Evolutionary conservation across 2,329 filamentous ascomycete genomes (phyloP).

Genomic region (Thielaviopsis musarum): DNA sequence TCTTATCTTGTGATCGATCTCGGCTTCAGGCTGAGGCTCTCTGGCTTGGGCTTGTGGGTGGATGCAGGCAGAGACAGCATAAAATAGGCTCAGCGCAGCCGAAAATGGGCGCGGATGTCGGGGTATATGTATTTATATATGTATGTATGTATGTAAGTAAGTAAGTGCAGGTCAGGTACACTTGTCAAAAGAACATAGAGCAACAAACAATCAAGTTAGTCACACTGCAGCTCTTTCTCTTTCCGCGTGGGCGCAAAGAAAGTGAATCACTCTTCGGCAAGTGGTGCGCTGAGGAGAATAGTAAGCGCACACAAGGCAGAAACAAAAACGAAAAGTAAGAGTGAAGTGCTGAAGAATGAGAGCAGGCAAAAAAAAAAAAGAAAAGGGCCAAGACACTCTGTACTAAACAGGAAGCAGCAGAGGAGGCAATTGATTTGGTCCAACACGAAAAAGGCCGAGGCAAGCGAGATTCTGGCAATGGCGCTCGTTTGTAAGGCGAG

Average conservation of each 20-base stretch:
- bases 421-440: not conserved
- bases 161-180: not conserved
- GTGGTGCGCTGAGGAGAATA: not conserved
- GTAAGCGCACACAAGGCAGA: not conserved
- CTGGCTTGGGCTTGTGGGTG: not conserved
- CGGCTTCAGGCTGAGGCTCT: not conserved
- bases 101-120: not conserved
- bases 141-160: not conserved
- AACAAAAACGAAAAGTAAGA: not conserved
- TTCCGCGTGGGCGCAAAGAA: not conserved
- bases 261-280: constrained; percentile 7
- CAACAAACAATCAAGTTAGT: not conserved
- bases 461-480: constrained; percentile 1
- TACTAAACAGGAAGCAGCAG: not conserved
- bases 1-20: not conserved
- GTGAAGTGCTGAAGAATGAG: not conserved
- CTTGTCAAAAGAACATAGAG: not conserved
- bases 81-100: not conserved
- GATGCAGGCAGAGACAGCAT: not conserved
- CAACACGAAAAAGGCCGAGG: not conserved
- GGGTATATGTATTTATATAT: not conserved
- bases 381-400: not conserved
- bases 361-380: not conserved
- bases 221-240: not conserved
- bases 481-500: constrained; percentile 3